Evolutionary conservation across 345 rosid species (phyloP), one percentile per base, ranked within the genome.

Genomic region (Xanthoceras sorbifolium): DNA sequence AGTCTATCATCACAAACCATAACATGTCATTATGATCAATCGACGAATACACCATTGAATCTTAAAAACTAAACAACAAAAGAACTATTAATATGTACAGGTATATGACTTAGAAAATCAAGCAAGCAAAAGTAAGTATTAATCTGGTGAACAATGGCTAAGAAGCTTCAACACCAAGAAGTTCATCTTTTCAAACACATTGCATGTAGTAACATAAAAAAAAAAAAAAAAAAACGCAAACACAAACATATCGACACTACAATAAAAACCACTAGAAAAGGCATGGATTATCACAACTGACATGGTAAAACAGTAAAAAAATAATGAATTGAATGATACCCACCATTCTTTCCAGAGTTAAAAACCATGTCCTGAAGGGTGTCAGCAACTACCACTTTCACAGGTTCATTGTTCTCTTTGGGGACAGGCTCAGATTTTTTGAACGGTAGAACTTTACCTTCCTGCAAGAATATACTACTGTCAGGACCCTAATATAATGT

Each of bases 401-500:
- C 97, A 20, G 98, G 97, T 75, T 92, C 97, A 1, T 85, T 80
- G 82, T 96, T 96, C 68, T 81, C 90, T 78, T 87, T 86, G 29
- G 99, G 98, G 46, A 96, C 83, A n/a, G 98, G 97, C 76, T 96
- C 97, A 67, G 99, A 94, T 82, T 92, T 92, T 76, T 44, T 89
- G 83, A 59, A 88, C 65, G 87, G 85, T 0, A 64, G 76, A 75
- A 91, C 90, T 60, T 92, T 94, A 6, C 98, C 99, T n/a, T 85
- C 97, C 99, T 96, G 93, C 78, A 86, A 50, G 64, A 64, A 32
- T 64, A 42, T 15, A 71, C 70, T 63, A 76, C 36, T 9, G 73
- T 79, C 59, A 73, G 25, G 29, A 15, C 25, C 71, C 34, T 17
- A 50, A 8, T 57, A 38, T 9, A 9, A 70, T 25, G 29, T 38